Evolutionary conservation across 2,329 filamentous ascomycete genomes (phyloP), one percentile per base, ranked within the genome.

Genomic region (Fusarium concolor): DNA sequence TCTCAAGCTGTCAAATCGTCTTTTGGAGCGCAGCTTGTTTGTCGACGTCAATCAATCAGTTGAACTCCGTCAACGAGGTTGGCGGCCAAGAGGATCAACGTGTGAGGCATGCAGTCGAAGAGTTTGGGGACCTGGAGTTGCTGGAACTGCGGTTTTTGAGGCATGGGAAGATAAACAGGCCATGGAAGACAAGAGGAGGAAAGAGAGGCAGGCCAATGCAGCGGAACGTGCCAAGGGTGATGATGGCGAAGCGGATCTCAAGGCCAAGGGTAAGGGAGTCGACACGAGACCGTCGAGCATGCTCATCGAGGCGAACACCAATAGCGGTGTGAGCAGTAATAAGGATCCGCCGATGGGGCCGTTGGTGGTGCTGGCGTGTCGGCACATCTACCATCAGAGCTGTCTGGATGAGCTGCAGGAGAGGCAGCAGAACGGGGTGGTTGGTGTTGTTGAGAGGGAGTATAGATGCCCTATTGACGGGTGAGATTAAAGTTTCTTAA

Each of bases 1-100:
- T 17, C 85, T 99, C 20, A 85, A 87, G 3, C 87, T 99, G 5
- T 93, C 96, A 1, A 97, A 95, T 76, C 87, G 91, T 6, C 89
- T 99, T 56, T 84, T 99, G 0, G 94, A 97, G 66, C 90, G 93
- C 70, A 96, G 96, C 73, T 85, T 97, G 8, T 99, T 98, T 74
- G 87, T 91, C 39, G 91, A 92, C 67, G 93, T 99, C 35, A 84
- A 89, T 42, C 87, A 92, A 70, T 90, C 93, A 7, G 88, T 92
- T 10, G 84, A 87, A 54, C 85, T 96, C 8, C 86, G 96, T 4
- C 91, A 94, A 77, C 88, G 90, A 26, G 96, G 96, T 2, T 99
- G 96, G 96, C 86, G 95, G 47, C 94, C 96, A 0, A 85, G 91
- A 31, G 91, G 93, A 0, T 94, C 95, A 54, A 90, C 90, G 0